Evolutionary conservation across 805 yeast genomes (phyloP).

Genomic region (Starmerella ratchasimensis): DNA sequence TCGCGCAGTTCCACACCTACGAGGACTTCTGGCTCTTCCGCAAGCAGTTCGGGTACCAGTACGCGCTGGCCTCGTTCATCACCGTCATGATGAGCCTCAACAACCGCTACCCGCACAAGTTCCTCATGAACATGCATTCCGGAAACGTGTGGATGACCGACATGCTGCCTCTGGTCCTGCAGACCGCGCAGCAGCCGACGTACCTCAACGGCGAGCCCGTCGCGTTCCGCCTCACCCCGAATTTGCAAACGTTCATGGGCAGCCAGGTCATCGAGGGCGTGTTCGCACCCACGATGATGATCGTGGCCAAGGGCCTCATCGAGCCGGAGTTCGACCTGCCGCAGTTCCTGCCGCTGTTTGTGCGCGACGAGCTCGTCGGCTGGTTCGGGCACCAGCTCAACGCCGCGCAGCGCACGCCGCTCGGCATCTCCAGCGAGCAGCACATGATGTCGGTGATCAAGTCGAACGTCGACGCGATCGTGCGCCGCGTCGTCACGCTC

Average conservation of each 20-base stretch:
- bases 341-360: constrained; percentile 82
- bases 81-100: constrained; percentile 91
- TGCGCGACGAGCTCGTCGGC: constrained; percentile 85
- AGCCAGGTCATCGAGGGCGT: constrained; percentile 89
- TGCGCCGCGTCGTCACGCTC: constrained; percentile 63
- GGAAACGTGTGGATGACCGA: constrained; percentile 92
- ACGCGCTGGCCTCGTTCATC: constrained; percentile 83
- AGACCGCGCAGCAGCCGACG: constrained; percentile 54
- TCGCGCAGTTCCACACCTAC: constrained; percentile 53
- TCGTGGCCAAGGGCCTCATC: constrained; percentile 73
- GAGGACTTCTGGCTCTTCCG: constrained; percentile 97
- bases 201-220: constrained; percentile 86
- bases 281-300: constrained; percentile 67
- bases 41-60: constrained; percentile 86
- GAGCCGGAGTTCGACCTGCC: constrained; percentile 89
- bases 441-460: constrained; percentile 77
- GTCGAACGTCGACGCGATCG: constrained; percentile 72
- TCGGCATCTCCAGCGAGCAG: constrained; percentile 54
- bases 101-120: constrained; percentile 86
- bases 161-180: constrained; percentile 58
- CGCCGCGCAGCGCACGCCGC: constrained; percentile 65
- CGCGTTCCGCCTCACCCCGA: constrained; percentile 93
- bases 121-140: constrained; percentile 62
- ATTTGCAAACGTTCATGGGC: constrained; percentile 84
- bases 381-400: constrained; percentile 50